phyloP scores from a whole-genome alignment of 192 early-diverging fungal species.

The Entomortierella lignicola region DNA sequence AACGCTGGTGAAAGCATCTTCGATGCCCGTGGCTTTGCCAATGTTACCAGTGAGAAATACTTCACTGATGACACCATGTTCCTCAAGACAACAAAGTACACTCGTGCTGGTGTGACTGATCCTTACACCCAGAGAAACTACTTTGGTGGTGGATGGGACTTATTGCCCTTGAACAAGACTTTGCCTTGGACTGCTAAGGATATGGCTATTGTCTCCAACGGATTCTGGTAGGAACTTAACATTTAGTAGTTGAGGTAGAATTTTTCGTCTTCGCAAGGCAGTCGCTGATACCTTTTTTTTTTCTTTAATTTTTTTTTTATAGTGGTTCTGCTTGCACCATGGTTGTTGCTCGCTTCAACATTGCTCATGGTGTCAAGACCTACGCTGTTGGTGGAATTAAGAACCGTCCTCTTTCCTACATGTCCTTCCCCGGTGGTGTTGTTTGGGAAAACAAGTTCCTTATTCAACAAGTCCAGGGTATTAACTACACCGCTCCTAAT shows the following conservation, averaged over 20 bases:
- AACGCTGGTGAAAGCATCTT: conserved; percentile 17
- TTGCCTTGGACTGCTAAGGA: conserved; percentile 50
- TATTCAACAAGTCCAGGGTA: conserved; percentile 7
- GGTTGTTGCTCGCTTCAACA: conserved; percentile 44
- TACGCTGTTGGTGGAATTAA: conserved; percentile 44
- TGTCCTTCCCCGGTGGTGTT: conserved; percentile 53
- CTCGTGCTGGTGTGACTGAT: conserved; percentile 18
- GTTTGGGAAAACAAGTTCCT: conserved; percentile 34
- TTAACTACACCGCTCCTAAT: conserved; percentile 24
- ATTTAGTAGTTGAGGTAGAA: no score
- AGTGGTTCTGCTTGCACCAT: conserved; percentile 49
- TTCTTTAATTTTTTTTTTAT: no score
- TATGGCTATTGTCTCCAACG: conserved; percentile 53
- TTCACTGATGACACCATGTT: conserved; percentile 43
- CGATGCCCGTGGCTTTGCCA: conserved; percentile 19
- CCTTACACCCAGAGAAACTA: conserved; percentile 35
- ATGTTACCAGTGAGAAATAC: conserved; percentile 1
- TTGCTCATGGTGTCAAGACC: conserved; percentile 46
- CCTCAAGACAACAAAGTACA: conserved; percentile 21
- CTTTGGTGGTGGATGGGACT: conserved; percentile 27
- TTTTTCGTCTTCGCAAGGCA: neutral
- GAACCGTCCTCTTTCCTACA: conserved; percentile 36
- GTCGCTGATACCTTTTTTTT: neutral
- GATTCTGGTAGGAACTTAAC: conserved; percentile 17
- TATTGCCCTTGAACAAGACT: conserved; percentile 33